Base-by-base conservation (phyloP, 2,329 filamentous ascomycete species). In the Ceratocystis albifundus region DNA sequence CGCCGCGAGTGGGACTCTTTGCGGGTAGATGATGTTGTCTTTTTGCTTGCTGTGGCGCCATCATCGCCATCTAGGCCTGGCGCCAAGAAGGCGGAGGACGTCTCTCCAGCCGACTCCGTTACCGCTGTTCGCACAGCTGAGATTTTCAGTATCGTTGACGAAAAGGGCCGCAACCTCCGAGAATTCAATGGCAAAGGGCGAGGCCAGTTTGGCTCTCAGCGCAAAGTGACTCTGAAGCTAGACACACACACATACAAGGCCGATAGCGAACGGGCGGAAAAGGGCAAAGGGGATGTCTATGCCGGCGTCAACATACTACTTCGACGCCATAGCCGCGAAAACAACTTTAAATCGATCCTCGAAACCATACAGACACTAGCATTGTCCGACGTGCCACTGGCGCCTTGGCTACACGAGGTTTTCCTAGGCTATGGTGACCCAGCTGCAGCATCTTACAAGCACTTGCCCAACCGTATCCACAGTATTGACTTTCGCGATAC, bases 361-460 rank as follows among this genome's bases (percentile, higher is more conserved):
- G 89, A 96, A 71, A 96, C 92, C 0, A 95, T 99, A 73, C 89
- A 88, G 72, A 89, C 85, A 69, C 82, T 99, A 36, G 88, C 90
- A 1, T 80, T 96, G 44, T 91, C 91, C 0, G 89, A 96, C 71
- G 86, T 93, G 22, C 88, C 89, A 5, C 80, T 97, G 65, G 91
- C 94, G 15, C 84, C 87, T 1, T 99, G 94, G 94, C 80, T 99
- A 55, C 90, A 96, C 72, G 94, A 97, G 70, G 93, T 97, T 8
- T 99, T 97, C 75, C 79, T 99, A n/a, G 94, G 94, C 2, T 97
- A 96, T 74, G 94, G 94, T 61, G 92, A 99, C 75, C 93, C 94
- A 67, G 84, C 90, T 36, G 87, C 89, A 67, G 94, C 94, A 44
- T 88, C 85, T 25, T 96, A 96, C 77, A 90, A 89, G 69, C 87